A percentile compares a stretch with the other conserved stretches of the same genome.
These are phyloP conservation scores for Sarocladiaceae sp. DNA, from an alignment of 2,329 filamentous ascomycete species.

Conservation along the genomic window DNA sequence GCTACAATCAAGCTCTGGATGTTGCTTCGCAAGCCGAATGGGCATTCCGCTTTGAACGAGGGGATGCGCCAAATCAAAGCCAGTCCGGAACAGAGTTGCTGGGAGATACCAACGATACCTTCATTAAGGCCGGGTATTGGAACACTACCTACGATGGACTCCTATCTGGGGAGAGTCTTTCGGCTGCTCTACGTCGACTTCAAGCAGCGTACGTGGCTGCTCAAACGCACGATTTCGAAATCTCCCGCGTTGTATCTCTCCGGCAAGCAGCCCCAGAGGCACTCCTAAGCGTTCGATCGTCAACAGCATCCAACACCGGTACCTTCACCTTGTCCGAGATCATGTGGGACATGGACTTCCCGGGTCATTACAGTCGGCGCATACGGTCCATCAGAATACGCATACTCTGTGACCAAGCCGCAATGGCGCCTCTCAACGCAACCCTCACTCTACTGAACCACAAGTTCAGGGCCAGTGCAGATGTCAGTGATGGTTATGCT, in stretches of 20 bases:
- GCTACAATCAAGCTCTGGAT: constrained; percentile 4
- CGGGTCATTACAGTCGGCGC: constrained; percentile 32
- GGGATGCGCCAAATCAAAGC: no score
- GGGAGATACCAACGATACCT: neutral
- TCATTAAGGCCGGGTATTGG: constrained; percentile 7
- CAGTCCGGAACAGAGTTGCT: no score
- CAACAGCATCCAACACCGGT: neutral
- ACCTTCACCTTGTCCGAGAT: constrained; percentile 22
- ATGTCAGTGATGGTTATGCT: constrained; percentile 1
- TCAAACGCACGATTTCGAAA: constrained; percentile 11
- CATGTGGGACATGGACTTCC: constrained; percentile 31
- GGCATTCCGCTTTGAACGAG: constrained; percentile 11
- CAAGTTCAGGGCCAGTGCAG: constrained; percentile 11
- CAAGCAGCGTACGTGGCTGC: constrained; percentile 9
- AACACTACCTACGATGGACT: constrained; percentile 4
- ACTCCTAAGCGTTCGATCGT: constrained; percentile 9
- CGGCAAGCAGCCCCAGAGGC: constrained; percentile 9
- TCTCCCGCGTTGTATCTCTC: constrained; percentile 12
- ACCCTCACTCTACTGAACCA: constrained; percentile 14
- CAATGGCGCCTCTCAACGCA: constrained; percentile 16
- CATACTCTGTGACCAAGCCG: constrained; percentile 27
- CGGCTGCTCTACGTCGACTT: constrained; percentile 2
- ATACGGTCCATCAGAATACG: constrained; percentile 26
- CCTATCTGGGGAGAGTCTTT: constrained; percentile 4
- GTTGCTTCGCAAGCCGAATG: constrained; percentile 7